Conservation (phyloP, 164 flowering plant species). For the Brasenia schreberi region DNA sequence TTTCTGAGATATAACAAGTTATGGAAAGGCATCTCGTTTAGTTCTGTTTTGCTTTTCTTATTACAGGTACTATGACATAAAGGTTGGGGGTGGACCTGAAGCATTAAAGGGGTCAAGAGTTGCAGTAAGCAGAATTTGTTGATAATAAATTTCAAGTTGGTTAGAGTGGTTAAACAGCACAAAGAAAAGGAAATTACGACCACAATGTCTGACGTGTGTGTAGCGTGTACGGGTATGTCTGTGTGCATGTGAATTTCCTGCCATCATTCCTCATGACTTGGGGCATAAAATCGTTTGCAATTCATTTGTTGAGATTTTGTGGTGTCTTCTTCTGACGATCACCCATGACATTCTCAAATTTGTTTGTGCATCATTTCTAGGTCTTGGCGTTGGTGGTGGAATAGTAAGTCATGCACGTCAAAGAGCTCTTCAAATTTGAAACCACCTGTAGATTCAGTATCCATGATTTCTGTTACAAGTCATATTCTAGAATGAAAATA, state of each 20-base stretch:
- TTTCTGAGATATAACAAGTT: no score
- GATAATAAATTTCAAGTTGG: background rate
- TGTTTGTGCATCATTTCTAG: constrained; percentile 20
- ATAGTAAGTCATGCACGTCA: constrained; percentile 37
- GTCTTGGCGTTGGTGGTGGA: constrained; percentile 89
- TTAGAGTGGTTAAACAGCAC: background rate
- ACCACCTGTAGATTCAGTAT: background rate
- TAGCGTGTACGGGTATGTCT: no score
- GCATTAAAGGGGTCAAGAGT: constrained; percentile 96
- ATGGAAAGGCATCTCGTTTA: no score
- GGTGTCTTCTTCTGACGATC: background rate
- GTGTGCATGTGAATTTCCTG: no score
- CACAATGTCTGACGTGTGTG: no score
- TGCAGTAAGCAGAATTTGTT: constrained; percentile 46
- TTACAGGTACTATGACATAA: constrained; percentile 83
- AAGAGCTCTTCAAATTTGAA: background rate
- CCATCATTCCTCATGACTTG: no score
- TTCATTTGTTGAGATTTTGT: background rate
- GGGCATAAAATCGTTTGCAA: no score
- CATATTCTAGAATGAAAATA: background rate
- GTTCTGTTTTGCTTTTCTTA: constrained; percentile 4
- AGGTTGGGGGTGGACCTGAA: constrained; percentile 72
- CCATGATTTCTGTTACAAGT: background rate
- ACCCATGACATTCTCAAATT: no score
- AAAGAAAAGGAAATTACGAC: no score